These are phyloP conservation scores for Pseudocercospora macadamiae DNA, from an alignment of 2,329 filamentous ascomycete genomes.

Conservation along the genomic window DNA sequence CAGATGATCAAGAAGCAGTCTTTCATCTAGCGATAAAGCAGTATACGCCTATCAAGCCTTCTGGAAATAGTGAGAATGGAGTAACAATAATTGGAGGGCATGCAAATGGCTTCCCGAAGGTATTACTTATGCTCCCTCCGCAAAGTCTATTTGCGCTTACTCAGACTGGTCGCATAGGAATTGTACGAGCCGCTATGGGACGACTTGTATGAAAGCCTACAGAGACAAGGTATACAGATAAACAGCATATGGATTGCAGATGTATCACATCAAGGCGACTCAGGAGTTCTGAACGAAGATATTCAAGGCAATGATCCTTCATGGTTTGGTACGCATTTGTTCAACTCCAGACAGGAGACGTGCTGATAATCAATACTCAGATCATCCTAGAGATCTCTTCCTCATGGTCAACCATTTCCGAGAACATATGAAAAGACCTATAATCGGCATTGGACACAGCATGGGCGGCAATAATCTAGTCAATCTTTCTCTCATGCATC, in stretches of 20 bases:
- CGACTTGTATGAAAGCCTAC: conserved; percentile 80
- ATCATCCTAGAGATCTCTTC: conserved; percentile 78
- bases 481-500: conserved; percentile 74
- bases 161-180: background rate
- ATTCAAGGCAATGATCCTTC: conserved; percentile 21
- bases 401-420: conserved; percentile 85
- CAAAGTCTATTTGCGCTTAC: conserved; percentile 2
- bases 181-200: conserved; percentile 39
- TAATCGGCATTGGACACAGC: conserved; percentile 85
- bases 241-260: conserved; percentile 80
- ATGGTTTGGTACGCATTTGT: background rate
- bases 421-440: conserved; percentile 74
- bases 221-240: conserved; percentile 66
- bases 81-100: conserved; percentile 85
- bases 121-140: conserved; percentile 70
- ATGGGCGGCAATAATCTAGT: conserved; percentile 78
- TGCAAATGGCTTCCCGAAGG: conserved; percentile 93
- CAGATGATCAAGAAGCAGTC: conserved; percentile 72
- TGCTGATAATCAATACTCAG: conserved; percentile 44
- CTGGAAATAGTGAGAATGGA: conserved; percentile 69
- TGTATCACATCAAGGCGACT: conserved; percentile 16
- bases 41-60: conserved; percentile 77
- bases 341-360: background rate
- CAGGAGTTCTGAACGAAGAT: conserved; percentile 23
- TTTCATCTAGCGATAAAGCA: conserved; percentile 81